Base-by-base conservation (phyloP, 2,329 filamentous ascomycete species). In the Fusarium goolgardi region DNA sequence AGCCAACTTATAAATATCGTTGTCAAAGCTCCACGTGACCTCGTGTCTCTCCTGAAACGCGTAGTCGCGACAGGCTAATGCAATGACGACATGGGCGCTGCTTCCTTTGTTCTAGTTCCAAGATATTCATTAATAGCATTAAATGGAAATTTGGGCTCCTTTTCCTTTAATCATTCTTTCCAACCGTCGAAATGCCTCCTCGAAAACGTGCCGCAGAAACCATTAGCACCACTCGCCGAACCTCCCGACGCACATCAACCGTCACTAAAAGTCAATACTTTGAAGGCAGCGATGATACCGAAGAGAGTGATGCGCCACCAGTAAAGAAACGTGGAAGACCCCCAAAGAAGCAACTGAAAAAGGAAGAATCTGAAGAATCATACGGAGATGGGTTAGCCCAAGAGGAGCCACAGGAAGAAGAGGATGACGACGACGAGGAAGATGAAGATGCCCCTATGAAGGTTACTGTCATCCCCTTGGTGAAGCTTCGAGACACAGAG, bases 261-360 rank as follows among this genome's bases (percentile, higher is more conserved):
- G 81, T 77, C 72, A 80, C 80, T 27, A 86, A 81, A 77, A 87
- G 84, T 76, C 77, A 75, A 20, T 87, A 87, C 72, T 86, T 86
- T 71, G 84, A 85, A 59, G 73, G 63, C 51, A 68, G 56, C 39
- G 50, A 64, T 31, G 67, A 60, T 39, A 59, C 65, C 9, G 65
- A 74, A 8, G 67, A 68, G 8, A 66, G 54, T n/a, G 69, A 75
- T n/a, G 72, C 62, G 15, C 72, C 68, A 16, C 68, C 73, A 6
- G 75, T 69, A 58, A 78, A 72, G 59, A 78, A 72, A 52, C 73
- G 71, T 15, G 74, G 73, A 31, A 63, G 67, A 32, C 71, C 75
- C 11, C 35, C 68, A 1, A 77, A 72, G 62, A 73, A 68, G 34
- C 46, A 46, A 12, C 52, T 46, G 6, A 63, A 54, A 55, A 73